Evolutionary conservation across 495 filamentous ascomycete genomes (phyloP).

Genomic region (Arthonia radiata): DNA sequence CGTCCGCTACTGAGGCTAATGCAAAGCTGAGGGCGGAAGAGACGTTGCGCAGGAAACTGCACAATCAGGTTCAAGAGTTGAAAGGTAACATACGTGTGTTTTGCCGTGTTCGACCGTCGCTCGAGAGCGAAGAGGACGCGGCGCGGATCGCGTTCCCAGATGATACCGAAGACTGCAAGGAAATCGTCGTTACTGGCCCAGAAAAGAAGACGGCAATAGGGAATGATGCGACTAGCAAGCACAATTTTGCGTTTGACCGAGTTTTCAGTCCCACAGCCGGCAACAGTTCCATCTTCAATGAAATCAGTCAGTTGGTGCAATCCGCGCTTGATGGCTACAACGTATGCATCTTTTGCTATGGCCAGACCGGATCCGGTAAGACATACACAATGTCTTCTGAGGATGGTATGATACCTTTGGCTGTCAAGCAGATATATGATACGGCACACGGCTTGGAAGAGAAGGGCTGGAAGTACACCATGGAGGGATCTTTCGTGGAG

Average conservation of each 20-base stretch:
- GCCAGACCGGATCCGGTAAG: constrained; percentile 91
- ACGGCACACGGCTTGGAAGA: constrained; percentile 57
- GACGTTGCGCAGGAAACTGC: constrained; percentile 68
- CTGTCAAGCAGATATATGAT: constrained; percentile 78
- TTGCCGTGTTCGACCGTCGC: constrained; percentile 75
- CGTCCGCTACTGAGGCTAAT: constrained; percentile 38
- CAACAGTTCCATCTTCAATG: constrained; percentile 80
- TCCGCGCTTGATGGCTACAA: constrained; percentile 94
- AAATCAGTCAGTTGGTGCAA: constrained; percentile 93
- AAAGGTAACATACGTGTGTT: constrained; percentile 98
- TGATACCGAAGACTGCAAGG: constrained; percentile 45
- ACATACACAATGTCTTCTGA: constrained; percentile 85
- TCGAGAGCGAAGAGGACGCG: constrained; percentile 26
- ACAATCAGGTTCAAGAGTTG: constrained; percentile 96
- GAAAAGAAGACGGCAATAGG: constrained; percentile 71
- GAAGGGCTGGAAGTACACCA: constrained; percentile 82
- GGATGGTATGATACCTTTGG: constrained; percentile 90
- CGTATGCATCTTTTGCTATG: constrained; percentile 97
- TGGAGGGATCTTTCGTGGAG: constrained; percentile 93
- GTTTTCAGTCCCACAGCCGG: constrained; percentile 58
- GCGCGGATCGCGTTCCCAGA: constrained; percentile 59
- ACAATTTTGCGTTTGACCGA: constrained; percentile 78
- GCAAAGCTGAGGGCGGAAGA: constrained; percentile 81
- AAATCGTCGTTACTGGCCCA: constrained; percentile 60
- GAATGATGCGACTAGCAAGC: constrained; percentile 42